Conservation (phyloP, 257 asterid genomes). For the Lycium barbarum region DNA sequence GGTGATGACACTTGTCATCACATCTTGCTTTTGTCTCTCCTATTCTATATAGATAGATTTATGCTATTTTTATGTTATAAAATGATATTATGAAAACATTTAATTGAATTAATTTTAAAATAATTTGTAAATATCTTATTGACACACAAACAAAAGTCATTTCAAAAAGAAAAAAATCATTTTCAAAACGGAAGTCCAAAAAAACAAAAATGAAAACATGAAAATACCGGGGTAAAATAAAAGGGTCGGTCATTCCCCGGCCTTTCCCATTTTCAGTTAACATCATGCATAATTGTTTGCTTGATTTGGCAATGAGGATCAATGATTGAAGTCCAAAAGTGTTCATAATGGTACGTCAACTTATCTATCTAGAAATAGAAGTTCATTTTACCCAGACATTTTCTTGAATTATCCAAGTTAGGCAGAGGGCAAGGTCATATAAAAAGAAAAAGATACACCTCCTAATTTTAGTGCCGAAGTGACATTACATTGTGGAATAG, state of each 20-base stretch:
- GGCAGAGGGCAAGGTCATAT: not conserved
- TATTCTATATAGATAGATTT: no score
- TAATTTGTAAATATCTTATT: not conserved
- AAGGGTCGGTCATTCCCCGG: not conserved
- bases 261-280: not conserved
- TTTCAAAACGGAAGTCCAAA: not conserved
- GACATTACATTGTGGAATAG: not conserved
- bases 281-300: not conserved
- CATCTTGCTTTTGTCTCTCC: no score
- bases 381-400: not conserved
- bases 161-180: no score
- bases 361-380: not conserved
- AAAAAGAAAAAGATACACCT: not conserved
- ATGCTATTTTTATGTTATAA: not conserved
- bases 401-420: not conserved
- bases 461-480: not conserved
- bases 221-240: not conserved
- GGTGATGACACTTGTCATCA: no score
- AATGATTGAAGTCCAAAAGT: constrained; percentile 17
- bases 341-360: not conserved
- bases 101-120: not conserved
- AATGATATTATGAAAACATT: not conserved
- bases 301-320: constrained; percentile 7
- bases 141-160: not conserved
- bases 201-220: not conserved